A percentile compares a stretch with the other conserved stretches of the same genome.
Evolutionary conservation across 2,329 filamentous ascomycete genomes (phyloP).

Genomic region (Ascochyta fabae): DNA sequence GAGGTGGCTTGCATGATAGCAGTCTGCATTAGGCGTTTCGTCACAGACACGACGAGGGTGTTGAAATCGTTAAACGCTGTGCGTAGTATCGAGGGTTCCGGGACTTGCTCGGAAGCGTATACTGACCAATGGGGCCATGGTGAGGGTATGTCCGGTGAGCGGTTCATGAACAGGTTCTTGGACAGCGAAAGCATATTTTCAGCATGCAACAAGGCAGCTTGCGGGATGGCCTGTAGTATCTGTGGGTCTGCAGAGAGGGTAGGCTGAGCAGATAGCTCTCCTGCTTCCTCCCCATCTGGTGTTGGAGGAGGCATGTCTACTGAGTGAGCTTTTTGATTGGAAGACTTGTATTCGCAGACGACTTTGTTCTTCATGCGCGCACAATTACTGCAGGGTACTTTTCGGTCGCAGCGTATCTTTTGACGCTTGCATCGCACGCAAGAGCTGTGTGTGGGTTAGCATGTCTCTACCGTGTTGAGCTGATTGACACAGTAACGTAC

Average conservation of each 20-base stretch:
- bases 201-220: constrained; percentile 41
- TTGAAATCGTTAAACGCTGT: constrained; percentile 81
- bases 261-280: not conserved
- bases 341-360: constrained; percentile 7
- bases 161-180: constrained; percentile 47
- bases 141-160: constrained; percentile 32
- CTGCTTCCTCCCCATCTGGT: not conserved
- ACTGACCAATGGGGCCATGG: constrained; percentile 45
- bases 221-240: constrained; percentile 41
- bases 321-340: not conserved
- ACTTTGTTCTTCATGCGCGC: constrained; percentile 6
- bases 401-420: constrained; percentile 22
- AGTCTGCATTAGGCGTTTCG: constrained; percentile 72
- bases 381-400: constrained; percentile 18
- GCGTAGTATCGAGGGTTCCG: constrained; percentile 71
- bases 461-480: too few relatives aligned
- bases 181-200: constrained; percentile 41
- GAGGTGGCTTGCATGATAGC: constrained; percentile 74
- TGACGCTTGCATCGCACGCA: constrained; percentile 15
- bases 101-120: constrained; percentile 30
- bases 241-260: not conserved
- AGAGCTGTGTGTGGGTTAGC: constrained; percentile 11
- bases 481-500: not conserved
- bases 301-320: not conserved
- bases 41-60: constrained; percentile 70